Conservation (phyloP, 2,329 filamentous ascomycete genomes). For the Tolypocladium paradoxum region DNA sequence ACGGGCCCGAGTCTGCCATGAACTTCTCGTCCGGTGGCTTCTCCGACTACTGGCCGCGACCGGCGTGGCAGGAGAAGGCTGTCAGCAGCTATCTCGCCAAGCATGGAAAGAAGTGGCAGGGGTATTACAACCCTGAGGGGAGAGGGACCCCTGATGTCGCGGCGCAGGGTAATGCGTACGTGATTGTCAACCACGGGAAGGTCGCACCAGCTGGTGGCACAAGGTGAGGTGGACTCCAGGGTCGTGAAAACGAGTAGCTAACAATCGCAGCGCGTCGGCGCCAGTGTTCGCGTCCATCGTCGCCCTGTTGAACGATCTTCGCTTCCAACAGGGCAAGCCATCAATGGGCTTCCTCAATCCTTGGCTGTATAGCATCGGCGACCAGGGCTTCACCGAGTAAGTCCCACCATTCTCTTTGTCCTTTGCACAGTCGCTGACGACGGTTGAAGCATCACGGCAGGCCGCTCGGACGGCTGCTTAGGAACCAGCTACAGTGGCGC, state of each 20-base stretch:
- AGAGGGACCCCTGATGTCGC: slow-evolving; percentile 52
- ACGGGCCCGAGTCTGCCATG: slow-evolving; percentile 40
- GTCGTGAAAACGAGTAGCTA: background rate
- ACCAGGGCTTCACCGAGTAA: slow-evolving; percentile 24
- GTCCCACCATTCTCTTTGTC: slow-evolving; percentile 1
- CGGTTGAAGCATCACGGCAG: slow-evolving; percentile 21
- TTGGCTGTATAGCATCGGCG: slow-evolving; percentile 38
- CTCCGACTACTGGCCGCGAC: slow-evolving; percentile 33
- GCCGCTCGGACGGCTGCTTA: slow-evolving; percentile 20
- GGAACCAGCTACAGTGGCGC: slow-evolving; percentile 15
- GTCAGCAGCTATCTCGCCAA: slow-evolving; percentile 31
- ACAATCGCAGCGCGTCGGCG: slow-evolving; percentile 36
- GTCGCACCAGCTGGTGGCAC: slow-evolving; percentile 18
- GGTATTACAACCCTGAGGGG: slow-evolving; percentile 34
- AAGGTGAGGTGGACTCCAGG: slow-evolving; percentile 12
- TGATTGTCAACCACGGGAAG: slow-evolving; percentile 20
- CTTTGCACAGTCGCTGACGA: background rate
- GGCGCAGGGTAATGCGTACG: slow-evolving; percentile 33
- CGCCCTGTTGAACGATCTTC: slow-evolving; percentile 52
- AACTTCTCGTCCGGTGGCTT: slow-evolving; percentile 42
- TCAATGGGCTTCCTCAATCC: slow-evolving; percentile 51
- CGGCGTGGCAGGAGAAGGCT: slow-evolving; percentile 33
- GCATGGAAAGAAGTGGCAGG: slow-evolving; percentile 37
- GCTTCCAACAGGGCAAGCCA: slow-evolving; percentile 41
- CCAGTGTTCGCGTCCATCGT: slow-evolving; percentile 55